A percentile compares a stretch with the other conserved stretches of the same genome.
phyloP scores from a whole-genome alignment of 495 filamentous ascomycete genomes.

The Xylaria bambusicola region DNA sequence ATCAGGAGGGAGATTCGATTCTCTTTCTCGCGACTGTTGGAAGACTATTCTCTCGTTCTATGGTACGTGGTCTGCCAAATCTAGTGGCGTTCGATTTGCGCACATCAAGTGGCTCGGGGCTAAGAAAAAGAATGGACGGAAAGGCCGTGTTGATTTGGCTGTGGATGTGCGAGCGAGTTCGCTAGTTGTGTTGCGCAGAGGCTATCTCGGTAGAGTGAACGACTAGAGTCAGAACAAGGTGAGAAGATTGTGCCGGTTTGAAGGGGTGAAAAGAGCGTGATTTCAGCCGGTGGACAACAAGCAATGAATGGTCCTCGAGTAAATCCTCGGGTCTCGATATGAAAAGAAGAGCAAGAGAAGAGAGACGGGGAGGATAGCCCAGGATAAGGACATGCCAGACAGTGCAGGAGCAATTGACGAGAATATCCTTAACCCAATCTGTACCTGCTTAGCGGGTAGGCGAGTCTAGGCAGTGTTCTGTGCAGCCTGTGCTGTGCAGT shows the following conservation, averaged over 20 bases:
- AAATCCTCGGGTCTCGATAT: conserved; percentile 19
- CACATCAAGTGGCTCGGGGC: not conserved
- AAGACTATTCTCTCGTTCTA: too few species aligned
- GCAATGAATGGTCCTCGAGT: conserved; percentile 15
- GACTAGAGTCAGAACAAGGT: conserved; percentile 7
- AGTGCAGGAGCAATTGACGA: conserved; percentile 11
- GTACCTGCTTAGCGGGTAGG: not conserved
- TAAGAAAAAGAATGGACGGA: conserved; percentile 2
- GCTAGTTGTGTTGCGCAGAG: conserved; percentile 12
- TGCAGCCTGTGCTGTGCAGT: not conserved
- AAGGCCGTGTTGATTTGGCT: conserved; percentile 3
- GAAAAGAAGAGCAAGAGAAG: conserved; percentile 17
- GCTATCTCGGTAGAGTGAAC: conserved; percentile 11
- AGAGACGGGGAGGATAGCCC: conserved; percentile 13
- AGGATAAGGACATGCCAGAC: conserved; percentile 10
- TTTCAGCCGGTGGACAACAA: conserved; percentile 8
- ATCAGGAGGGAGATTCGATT: not conserved
- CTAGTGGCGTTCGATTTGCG: not conserved
- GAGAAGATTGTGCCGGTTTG: conserved; percentile 6
- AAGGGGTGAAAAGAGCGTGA: conserved; percentile 32
- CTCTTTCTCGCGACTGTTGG: too few species aligned
- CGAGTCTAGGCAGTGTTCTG: not conserved
- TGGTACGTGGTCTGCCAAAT: not conserved
- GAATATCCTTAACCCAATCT: too few species aligned
- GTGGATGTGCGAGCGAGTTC: conserved; percentile 14